Percentiles rank a stretch among this genome's conserved stretches.
Evolutionary conservation across 306 rosid species (phyloP).

Genomic region (Rubus idaeus): DNA sequence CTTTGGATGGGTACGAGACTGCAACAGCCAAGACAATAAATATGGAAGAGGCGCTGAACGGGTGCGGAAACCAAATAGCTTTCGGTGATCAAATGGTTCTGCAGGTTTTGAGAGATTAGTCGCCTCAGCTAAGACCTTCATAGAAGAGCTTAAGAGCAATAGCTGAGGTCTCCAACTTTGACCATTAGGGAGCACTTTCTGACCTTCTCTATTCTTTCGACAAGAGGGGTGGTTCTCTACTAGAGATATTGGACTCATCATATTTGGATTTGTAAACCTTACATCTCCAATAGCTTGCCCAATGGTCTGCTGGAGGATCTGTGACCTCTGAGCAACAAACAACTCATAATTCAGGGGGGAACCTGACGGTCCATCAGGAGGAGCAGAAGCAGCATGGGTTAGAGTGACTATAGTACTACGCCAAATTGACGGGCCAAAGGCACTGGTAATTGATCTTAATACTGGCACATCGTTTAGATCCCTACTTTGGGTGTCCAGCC

Average conservation of each 20-base stretch:
- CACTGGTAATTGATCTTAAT: conserved; percentile 60
- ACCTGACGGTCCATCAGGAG: conserved; percentile 97
- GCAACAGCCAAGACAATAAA: conserved; percentile 82
- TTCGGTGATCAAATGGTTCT: conserved; percentile 71
- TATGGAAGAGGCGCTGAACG: conserved; percentile 96
- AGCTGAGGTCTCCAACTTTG: conserved; percentile 87
- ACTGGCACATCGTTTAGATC: conserved; percentile 88
- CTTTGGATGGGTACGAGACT: conserved; percentile 89
- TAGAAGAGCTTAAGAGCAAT: conserved; percentile 79
- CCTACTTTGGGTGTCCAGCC: conserved; percentile 84
- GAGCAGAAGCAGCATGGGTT: conserved; percentile 94
- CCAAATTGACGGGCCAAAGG: conserved; percentile 82
- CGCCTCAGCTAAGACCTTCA: conserved; percentile 83
- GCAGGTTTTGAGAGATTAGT: conserved; percentile 66
- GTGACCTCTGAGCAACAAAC: conserved; percentile 92
- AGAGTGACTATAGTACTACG: conserved; percentile 71
- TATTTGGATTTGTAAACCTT: conserved; percentile 75
- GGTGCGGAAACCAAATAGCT: conserved; percentile 83
- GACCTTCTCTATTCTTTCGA: conserved; percentile 90
- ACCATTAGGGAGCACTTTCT: conserved; percentile 97
- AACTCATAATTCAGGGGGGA: conserved; percentile 83
- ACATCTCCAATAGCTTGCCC: conserved; percentile 97
- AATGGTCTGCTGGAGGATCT: conserved; percentile 83
- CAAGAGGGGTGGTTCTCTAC: conserved; percentile 97
- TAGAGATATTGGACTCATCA: conserved; percentile 84